Evolutionary conservation across 352 stramenopile species (phyloP).

Genomic region (Phytophthora ohioensis): DNA sequence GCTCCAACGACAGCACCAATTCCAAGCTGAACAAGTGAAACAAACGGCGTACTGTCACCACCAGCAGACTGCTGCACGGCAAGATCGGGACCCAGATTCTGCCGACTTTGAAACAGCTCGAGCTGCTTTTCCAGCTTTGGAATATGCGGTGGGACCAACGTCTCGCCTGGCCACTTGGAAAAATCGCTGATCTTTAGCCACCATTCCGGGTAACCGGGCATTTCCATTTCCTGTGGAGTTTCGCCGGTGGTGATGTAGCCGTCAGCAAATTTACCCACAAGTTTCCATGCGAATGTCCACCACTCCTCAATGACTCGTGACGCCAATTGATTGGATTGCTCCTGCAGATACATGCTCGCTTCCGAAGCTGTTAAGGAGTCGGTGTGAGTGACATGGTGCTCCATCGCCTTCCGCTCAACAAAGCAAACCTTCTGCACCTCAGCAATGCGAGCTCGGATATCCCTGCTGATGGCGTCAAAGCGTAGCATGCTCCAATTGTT

Average conservation of each 20-base stretch:
- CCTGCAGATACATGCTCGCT: constrained; percentile 41
- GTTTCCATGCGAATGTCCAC: constrained; percentile 75
- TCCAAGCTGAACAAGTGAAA: constrained; percentile 39
- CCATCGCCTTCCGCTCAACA: constrained; percentile 31
- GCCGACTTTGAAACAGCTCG: constrained; percentile 41
- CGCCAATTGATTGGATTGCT: constrained; percentile 63
- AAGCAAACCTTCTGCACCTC: constrained; percentile 57
- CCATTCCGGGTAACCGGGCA: constrained; percentile 72
- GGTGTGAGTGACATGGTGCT: constrained; percentile 33
- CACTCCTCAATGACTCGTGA: constrained; percentile 64
- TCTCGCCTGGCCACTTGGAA: constrained; percentile 71
- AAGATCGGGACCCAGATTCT: constrained; percentile 28
- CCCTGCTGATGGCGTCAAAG: constrained; percentile 79
- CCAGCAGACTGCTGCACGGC: constrained; percentile 10
- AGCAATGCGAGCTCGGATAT: constrained; percentile 54
- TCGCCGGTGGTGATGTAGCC: constrained; percentile 82
- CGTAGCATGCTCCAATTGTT: constrained; percentile 89
- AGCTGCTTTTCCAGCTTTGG: constrained; percentile 54
- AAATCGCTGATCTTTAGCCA: constrained; percentile 74
- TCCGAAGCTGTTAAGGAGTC: constrained; percentile 23
- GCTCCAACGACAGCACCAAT: constrained; percentile 41
- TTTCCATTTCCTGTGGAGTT: constrained; percentile 53
- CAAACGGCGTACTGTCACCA: not conserved
- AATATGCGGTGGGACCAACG: constrained; percentile 53
- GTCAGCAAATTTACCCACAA: constrained; percentile 81